Base-by-base conservation (phyloP, 1,284 basidiomycete species). In the Microbotryum silenes-acaulis region DNA sequence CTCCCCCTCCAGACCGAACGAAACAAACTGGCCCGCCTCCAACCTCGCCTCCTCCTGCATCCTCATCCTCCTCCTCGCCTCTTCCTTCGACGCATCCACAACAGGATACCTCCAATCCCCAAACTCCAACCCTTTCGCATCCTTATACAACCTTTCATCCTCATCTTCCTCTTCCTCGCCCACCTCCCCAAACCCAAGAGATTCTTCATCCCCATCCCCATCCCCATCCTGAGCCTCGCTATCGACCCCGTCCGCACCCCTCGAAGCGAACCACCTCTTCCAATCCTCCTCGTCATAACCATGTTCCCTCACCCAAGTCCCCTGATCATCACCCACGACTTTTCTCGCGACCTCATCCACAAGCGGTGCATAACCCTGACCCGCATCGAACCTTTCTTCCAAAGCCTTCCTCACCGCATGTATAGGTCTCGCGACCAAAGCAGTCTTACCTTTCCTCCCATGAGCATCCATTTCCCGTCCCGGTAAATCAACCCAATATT, bases 351-450 rank as follows among this genome's bases (percentile, higher is more conserved):
- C 84, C 51, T 80, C 76, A 1, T 81, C 77, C 16, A 91, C 78
- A 3, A 96, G 75, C 0, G 92, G 91, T 0, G 89, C 88, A 66
- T 86, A 85, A 0, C 86, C 83, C 54, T 85, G 85, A 48, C 84
- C 79, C 3, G 74, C 79, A 42, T 79, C 76, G 2, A 77, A 60
- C 44, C 77, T 70, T 51, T 83, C 78, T 49, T 83, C 79, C 75
- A 80, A 70, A 77, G 78, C 57, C 72, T 73, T 59, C 71, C 76
- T 74, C 45, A 80, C 68, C 14, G 76, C 73, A 27, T 74, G 73
- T 7, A 80, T 46, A 1, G 79, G 78, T 31, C 66, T 52, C 16
- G 57, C 54, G 20, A 66, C 59, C 18, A 66, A 62, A 1, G 57
- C 60, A 0, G 51, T 60, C 9, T 56, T 50, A 10, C 60, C 50